Conservation (phyloP, 345 rosid species). For the Acer negundo region DNA sequence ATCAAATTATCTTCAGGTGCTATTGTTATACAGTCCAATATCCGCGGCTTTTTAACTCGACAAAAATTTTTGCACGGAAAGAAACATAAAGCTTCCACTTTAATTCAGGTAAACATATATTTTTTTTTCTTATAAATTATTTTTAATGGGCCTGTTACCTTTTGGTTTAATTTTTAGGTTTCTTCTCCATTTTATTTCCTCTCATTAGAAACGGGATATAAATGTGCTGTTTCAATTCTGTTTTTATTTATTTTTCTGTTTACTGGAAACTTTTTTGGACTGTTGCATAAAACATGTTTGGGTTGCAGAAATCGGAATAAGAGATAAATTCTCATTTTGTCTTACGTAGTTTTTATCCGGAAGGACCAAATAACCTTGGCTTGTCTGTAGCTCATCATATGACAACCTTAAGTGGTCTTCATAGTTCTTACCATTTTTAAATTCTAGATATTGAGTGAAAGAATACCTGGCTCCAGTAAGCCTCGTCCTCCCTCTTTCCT, state of each 20-base stretch:
- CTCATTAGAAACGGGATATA: background rate
- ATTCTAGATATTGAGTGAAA: background rate
- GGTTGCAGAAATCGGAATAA: too few relatives aligned
- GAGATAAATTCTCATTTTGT: background rate
- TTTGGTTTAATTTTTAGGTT: background rate
- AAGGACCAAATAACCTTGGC: background rate
- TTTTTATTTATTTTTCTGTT: background rate
- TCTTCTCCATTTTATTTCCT: background rate
- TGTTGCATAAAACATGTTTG: background rate
- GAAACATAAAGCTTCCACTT: slow-evolving; percentile 67
- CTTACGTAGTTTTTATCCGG: background rate
- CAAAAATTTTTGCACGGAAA: slow-evolving; percentile 51
- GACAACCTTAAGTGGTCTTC: background rate
- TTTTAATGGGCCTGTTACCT: background rate
- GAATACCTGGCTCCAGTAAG: background rate
- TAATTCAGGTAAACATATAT: slow-evolving; percentile 66
- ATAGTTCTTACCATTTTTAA: background rate
- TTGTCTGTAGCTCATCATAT: background rate
- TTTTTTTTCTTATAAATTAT: background rate
- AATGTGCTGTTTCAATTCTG: slow-evolving; percentile 4
- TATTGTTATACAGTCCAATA: slow-evolving; percentile 60
- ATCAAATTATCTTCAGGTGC: slow-evolving; percentile 54
- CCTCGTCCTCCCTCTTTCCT: background rate
- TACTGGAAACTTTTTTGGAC: background rate
- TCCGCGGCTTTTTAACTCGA: slow-evolving; percentile 67